phyloP scores from a whole-genome alignment of 176 grass and related monocot species.

The Avena eriantha region DNA sequence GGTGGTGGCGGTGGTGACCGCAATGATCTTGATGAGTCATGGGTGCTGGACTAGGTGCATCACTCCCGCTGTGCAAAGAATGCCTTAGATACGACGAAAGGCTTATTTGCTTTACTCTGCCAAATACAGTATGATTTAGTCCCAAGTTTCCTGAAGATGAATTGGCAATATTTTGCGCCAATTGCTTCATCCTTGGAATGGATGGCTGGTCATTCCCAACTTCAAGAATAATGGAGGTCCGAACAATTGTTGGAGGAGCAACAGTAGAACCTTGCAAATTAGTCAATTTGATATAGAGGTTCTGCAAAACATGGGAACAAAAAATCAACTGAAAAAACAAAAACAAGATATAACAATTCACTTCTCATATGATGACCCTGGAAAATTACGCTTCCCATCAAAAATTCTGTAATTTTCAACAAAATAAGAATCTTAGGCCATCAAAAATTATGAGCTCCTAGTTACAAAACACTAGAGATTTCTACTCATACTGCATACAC shows the following conservation, averaged over 20 bases:
- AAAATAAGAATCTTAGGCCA: constrained; percentile 18
- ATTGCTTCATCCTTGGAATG: constrained; percentile 76
- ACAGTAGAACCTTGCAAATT: constrained; percentile 82
- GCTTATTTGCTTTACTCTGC: constrained; percentile 84
- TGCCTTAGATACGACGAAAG: constrained; percentile 80
- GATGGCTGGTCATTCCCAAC: constrained; percentile 84
- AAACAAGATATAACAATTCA: constrained; percentile 19
- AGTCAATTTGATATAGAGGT: constrained; percentile 75
- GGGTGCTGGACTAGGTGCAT: constrained; percentile 71
- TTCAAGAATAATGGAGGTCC: constrained; percentile 72
- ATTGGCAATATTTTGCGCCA: constrained; percentile 77
- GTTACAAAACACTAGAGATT: background rate
- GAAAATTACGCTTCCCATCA: background rate
- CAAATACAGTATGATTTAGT: constrained; percentile 85
- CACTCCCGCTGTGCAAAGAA: constrained; percentile 58
- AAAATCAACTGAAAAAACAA: constrained; percentile 31
- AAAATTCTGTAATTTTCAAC: constrained; percentile 1
- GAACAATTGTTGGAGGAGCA: constrained; percentile 68
- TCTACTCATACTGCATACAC: background rate
- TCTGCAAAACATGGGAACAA: constrained; percentile 54
- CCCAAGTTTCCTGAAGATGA: constrained; percentile 88
- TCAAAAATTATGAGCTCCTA: background rate
- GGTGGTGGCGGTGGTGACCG: background rate
- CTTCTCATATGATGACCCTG: constrained; percentile 10
- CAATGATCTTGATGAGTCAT: constrained; percentile 44